Conservation (phyloP, 1,284 basidiomycete genomes). For the Ustilago trichophora region DNA sequence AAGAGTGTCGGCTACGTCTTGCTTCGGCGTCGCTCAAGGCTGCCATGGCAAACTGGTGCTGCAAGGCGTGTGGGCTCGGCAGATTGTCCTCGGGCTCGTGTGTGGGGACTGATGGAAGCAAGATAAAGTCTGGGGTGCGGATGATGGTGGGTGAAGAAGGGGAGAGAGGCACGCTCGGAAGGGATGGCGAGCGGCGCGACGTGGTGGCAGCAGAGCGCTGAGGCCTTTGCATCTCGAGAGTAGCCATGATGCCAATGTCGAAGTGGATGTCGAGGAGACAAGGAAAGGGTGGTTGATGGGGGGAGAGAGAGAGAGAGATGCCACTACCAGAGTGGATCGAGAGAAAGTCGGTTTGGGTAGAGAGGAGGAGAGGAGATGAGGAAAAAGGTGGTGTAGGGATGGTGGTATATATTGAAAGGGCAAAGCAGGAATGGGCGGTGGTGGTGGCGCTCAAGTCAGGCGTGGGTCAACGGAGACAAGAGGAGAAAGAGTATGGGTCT, state of each 20-base stretch:
- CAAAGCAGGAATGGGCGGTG: conserved; percentile 7
- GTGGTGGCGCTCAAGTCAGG: neutral
- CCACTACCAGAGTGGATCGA: conserved; percentile 9
- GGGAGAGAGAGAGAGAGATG: neutral
- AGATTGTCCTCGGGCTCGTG: conserved; percentile 51
- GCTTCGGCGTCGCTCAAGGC: conserved; percentile 23
- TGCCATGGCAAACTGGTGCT: conserved; percentile 32
- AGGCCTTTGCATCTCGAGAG: conserved; percentile 31
- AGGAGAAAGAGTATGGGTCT: neutral
- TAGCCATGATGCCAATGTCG: too few species aligned
- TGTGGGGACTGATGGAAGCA: conserved; percentile 46
- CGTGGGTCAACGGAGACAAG: neutral
- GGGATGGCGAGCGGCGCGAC: conserved; percentile 7
- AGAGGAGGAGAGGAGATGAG: neutral
- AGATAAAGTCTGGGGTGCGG: conserved; percentile 37
- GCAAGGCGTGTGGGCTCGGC: conserved; percentile 25
- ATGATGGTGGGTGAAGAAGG: conserved; percentile 43
- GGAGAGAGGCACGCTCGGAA: conserved; percentile 1
- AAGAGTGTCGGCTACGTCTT: conserved; percentile 9
- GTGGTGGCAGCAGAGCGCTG: conserved; percentile 4
- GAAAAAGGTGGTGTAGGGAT: neutral
- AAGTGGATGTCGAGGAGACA: too few species aligned
- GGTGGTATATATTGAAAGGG: conserved; percentile 14
- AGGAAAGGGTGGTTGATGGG: neutral
- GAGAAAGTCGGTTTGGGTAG: neutral